Evolutionary conservation across 208 protist genomes (phyloP).

Genomic region (Tritrichomonas musculus): DNA sequence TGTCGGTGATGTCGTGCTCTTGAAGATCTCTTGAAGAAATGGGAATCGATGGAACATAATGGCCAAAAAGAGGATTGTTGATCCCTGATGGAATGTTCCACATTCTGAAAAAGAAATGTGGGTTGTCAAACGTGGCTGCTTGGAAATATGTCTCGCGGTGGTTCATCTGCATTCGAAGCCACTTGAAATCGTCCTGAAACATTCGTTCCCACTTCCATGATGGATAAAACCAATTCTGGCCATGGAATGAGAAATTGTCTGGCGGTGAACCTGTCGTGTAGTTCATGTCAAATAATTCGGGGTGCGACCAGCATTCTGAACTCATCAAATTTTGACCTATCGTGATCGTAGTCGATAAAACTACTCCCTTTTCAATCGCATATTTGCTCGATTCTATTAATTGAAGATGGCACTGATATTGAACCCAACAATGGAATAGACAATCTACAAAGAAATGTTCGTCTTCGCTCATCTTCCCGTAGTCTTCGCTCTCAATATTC

Average conservation of each 20-base stretch:
- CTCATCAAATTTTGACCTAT: not conserved
- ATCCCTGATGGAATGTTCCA: conserved; percentile 9
- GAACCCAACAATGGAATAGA: not conserved
- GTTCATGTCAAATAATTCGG: not conserved
- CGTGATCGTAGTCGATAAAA: not conserved
- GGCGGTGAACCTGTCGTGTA: not conserved
- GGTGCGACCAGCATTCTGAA: not conserved
- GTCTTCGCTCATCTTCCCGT: not conserved
- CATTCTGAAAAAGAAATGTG: not conserved
- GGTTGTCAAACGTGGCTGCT: not conserved
- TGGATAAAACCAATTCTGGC: conserved; percentile 20
- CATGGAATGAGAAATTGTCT: conserved; percentile 25
- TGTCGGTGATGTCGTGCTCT: not conserved
- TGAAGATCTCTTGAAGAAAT: not conserved
- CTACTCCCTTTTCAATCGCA: not conserved
- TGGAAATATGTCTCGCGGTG: not conserved
- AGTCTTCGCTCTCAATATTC: not conserved
- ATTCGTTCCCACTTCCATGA: conserved; percentile 1
- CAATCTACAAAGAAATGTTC: not conserved
- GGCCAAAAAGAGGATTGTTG: not conserved
- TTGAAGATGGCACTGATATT: not conserved
- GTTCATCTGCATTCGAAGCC: not conserved
- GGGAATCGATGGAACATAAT: not conserved
- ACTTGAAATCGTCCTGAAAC: not conserved
- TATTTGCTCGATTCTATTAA: not conserved